These are phyloP conservation scores for Candida maesae DNA, from an alignment of 805 yeast species.

Conservation along the genomic window DNA sequence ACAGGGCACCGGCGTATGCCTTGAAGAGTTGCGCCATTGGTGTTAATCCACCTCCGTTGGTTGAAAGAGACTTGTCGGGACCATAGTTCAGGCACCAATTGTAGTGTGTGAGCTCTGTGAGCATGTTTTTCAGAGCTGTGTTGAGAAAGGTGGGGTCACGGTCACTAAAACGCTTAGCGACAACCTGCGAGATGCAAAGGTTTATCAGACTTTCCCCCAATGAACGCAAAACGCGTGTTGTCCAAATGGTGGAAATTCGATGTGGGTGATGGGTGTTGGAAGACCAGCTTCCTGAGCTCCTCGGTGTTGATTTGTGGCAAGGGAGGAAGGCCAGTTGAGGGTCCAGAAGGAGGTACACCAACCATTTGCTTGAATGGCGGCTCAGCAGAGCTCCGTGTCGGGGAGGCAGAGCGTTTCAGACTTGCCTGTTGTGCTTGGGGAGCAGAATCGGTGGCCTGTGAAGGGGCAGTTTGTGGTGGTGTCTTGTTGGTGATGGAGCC, in stretches of 20 bases:
- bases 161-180: background rate
- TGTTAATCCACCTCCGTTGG: too few relatives aligned
- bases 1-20: background rate
- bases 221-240: background rate
- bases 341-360: too few relatives aligned
- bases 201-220: background rate
- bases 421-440: too few relatives aligned
- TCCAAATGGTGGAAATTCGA: too few relatives aligned
- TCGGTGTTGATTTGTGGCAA: background rate
- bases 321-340: background rate
- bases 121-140: background rate
- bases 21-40: background rate
- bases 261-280: background rate
- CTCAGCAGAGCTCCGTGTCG: too few relatives aligned
- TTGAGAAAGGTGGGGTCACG: background rate
- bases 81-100: background rate
- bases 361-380: too few relatives aligned
- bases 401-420: too few relatives aligned
- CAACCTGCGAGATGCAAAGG: background rate
- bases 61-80: background rate
- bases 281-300: background rate
- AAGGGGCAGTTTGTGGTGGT: too few relatives aligned
- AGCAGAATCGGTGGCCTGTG: too few relatives aligned
- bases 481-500: too few relatives aligned
- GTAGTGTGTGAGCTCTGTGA: background rate